These are phyloP conservation scores for Micractinium conductrix DNA, from an alignment of 139 green algal species.

Conservation along the genomic window DNA sequence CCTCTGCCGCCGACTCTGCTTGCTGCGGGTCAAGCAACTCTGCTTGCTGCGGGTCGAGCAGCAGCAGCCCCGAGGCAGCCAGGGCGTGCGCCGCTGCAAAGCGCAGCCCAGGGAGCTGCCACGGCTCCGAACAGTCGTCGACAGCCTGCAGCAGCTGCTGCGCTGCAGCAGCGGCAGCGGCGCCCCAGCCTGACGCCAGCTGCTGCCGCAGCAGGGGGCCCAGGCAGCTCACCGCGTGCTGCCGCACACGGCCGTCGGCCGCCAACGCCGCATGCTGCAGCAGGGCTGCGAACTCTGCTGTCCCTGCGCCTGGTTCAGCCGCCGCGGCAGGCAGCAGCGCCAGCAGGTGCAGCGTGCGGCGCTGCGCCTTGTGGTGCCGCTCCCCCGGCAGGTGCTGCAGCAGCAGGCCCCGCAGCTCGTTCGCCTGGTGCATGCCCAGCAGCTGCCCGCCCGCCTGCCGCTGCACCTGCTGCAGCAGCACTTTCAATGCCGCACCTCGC, in stretches of 20 bases:
- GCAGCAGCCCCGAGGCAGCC: slow-evolving; percentile 49
- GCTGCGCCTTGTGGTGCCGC: slow-evolving; percentile 30
- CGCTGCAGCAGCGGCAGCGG: background rate
- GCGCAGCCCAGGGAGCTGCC: slow-evolving; percentile 63
- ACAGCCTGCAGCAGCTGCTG: slow-evolving; percentile 39
- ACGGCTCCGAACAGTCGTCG: slow-evolving; percentile 13
- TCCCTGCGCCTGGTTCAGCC: background rate
- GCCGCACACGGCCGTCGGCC: slow-evolving; percentile 8
- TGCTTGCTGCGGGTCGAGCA: background rate
- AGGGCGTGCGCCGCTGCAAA: slow-evolving; percentile 62
- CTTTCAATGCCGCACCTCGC: slow-evolving; percentile 61
- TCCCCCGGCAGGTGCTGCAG: background rate
- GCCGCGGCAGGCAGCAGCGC: slow-evolving; percentile 4
- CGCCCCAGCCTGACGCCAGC: background rate
- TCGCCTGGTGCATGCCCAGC: too few species aligned
- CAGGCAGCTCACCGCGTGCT: slow-evolving; percentile 46
- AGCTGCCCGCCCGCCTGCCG: background rate
- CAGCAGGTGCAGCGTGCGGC: slow-evolving; percentile 37
- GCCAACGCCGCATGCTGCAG: background rate
- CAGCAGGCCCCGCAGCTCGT: slow-evolving; percentile 7
- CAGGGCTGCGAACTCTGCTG: slow-evolving; percentile 1
- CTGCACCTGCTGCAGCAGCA: slow-evolving; percentile 26
- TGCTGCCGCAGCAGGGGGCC: slow-evolving; percentile 21
- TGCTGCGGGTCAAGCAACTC: background rate
- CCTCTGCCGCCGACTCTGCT: slow-evolving; percentile 7